phyloP scores from a whole-genome alignment of 2,329 filamentous ascomycete genomes.

The Alternaria triticimaculans region DNA sequence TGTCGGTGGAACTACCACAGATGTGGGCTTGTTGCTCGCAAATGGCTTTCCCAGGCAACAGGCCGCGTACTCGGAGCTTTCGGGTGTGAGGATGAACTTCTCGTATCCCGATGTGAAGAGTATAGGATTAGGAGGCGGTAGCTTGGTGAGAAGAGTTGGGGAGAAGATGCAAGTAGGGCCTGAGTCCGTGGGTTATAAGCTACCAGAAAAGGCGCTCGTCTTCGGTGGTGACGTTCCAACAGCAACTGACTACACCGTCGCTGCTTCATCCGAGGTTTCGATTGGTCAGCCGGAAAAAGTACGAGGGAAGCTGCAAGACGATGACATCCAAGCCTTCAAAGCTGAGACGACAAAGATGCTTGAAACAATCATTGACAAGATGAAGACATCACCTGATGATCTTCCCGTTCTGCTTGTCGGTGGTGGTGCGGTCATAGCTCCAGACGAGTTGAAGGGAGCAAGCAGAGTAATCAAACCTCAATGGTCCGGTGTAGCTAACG shows the following conservation, averaged over 20 bases:
- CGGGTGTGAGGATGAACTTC: constrained; percentile 68
- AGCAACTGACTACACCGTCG: constrained; percentile 62
- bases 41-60: constrained; percentile 70
- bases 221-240: constrained; percentile 66
- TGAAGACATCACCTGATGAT: constrained; percentile 68
- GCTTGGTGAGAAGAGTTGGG: constrained; percentile 56
- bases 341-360: constrained; percentile 58
- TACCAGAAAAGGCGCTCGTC: constrained; percentile 60
- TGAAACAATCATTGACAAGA: constrained; percentile 64
- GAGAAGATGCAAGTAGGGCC: constrained; percentile 61
- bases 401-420: constrained; percentile 68
- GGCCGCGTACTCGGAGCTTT: constrained; percentile 67
- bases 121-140: constrained; percentile 66
- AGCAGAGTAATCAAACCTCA: constrained; percentile 63
- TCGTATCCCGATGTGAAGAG: constrained; percentile 62
- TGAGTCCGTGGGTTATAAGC: constrained; percentile 66
- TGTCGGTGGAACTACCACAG: constrained; percentile 71
- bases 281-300: constrained; percentile 55
- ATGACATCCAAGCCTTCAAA: constrained; percentile 51
- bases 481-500: constrained; percentile 68
- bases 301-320: constrained; percentile 40
- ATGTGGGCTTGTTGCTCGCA: constrained; percentile 66
- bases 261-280: constrained; percentile 41
- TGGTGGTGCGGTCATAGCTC: constrained; percentile 66
- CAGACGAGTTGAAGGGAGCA: constrained; percentile 62